Evolutionary conservation across 371 early-diverging fungal genomes (phyloP).

Genomic region (Mortierella sp.): DNA sequence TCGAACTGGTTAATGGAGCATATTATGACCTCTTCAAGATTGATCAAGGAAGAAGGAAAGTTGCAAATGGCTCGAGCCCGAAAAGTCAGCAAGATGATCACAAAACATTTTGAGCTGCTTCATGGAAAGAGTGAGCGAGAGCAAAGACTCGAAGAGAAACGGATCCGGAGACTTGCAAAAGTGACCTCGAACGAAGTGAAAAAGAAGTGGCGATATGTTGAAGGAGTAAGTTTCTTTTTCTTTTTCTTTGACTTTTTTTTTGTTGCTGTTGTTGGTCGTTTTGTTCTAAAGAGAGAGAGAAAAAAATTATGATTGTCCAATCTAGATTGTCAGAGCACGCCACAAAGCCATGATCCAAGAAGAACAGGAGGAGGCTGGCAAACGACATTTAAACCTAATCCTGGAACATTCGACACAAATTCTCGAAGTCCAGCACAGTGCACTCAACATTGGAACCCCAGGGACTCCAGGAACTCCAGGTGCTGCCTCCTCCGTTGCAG

Average conservation of each 20-base stretch:
- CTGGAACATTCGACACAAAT: constrained; percentile 79
- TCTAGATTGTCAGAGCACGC: constrained; percentile 63
- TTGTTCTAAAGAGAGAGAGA: neutral
- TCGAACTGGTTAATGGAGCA: constrained; percentile 56
- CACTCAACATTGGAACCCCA: constrained; percentile 44
- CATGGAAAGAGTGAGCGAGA: constrained; percentile 63
- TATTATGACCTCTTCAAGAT: constrained; percentile 54
- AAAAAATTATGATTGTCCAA: neutral
- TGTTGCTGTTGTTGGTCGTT: no score
- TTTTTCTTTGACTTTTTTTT: neutral
- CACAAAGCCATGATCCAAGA: constrained; percentile 67
- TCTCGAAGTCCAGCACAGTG: constrained; percentile 73
- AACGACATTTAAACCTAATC: constrained; percentile 72
- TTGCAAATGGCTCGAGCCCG: constrained; percentile 61
- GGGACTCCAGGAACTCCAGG: constrained; percentile 14
- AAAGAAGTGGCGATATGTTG: constrained; percentile 74
- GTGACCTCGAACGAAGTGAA: constrained; percentile 72
- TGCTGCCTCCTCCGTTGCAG: neutral
- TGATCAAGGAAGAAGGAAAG: constrained; percentile 56
- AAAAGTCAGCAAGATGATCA: constrained; percentile 68
- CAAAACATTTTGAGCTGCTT: constrained; percentile 63
- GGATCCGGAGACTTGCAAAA: constrained; percentile 68
- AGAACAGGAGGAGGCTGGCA: constrained; percentile 68
- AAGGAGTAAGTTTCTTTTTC: constrained; percentile 56
- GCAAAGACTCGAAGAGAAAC: constrained; percentile 62